Percentiles rank a stretch among this genome's conserved stretches.
phyloP scores from a whole-genome alignment of 768 basidiomycete genomes.

The Myochromella boudieri region DNA sequence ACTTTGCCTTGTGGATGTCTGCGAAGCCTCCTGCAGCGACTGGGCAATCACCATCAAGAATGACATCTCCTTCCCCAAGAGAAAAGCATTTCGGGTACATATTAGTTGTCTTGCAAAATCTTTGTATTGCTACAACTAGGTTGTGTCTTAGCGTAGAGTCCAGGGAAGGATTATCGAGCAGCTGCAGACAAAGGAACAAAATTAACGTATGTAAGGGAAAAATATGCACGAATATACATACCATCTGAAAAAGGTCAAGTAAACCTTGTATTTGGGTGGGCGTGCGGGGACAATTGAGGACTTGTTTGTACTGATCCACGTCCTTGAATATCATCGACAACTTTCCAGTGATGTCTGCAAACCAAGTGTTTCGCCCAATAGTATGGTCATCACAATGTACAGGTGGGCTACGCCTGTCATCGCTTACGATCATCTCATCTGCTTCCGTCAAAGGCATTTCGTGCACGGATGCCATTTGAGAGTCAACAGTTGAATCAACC shows the following conservation, averaged over 20 bases:
- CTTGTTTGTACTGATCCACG: constrained; percentile 1
- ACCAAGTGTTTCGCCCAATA: background rate
- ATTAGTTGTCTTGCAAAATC: background rate
- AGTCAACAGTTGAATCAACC: background rate
- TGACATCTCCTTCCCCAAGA: background rate
- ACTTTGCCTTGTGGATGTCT: background rate
- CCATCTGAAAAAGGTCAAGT: constrained; percentile 5
- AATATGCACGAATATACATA: background rate
- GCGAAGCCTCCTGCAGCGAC: background rate
- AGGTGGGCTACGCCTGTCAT: background rate
- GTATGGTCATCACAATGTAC: background rate
- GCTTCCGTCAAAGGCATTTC: background rate
- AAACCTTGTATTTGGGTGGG: background rate
- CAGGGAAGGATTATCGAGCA: background rate
- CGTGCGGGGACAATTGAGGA: background rate
- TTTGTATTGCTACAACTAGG: background rate
- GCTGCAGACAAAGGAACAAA: background rate
- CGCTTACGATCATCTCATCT: background rate
- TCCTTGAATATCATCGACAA: background rate
- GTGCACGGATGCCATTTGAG: background rate
- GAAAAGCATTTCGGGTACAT: background rate
- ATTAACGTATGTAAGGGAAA: background rate
- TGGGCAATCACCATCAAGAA: background rate
- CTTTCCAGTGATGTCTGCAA: background rate
- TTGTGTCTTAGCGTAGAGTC: background rate